Evolutionary conservation across 164 flowering plant species (phyloP), one percentile per base, ranked within the genome.

Genomic region (Stephania japonica): DNA sequence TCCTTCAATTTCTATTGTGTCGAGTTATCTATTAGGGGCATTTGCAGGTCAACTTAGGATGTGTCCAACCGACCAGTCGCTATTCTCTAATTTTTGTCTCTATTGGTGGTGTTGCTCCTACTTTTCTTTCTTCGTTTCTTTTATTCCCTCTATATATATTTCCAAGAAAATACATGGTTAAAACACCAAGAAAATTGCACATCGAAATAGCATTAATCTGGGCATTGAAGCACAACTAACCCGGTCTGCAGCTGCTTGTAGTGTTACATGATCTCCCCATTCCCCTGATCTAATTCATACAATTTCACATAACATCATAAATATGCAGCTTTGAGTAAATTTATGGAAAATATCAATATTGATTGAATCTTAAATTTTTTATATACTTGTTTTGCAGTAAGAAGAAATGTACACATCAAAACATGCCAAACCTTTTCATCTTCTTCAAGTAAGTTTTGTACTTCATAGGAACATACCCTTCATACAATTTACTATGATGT

Each of bases 221-320:
- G 18, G 19, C 3, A 59, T 18, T 32, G 69, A 23, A 72, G 62
- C 38, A 32, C 38, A 44, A 72, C 92, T 82, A 81, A 94, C 98
- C 78, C 83, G 80, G 71, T 94, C 98, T 25, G 98, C 98, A 81
- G 98, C 98, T 72, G 97, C 98, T 81, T 94, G 98, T 53, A 94
- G 85, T 71, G 97, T 94, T 64, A 94, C 81, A 83, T 93, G 98
- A 82, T 93, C 98, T 81, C 98, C 98, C 98, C 98, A 93, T 75
- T 91, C 98, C 18, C 98, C 98, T 70, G 86, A 80, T 85, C 98
- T 94, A 72, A 53, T 73, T 23, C 71, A 80, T 27, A 63, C 5
- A 73, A 67, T 62, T 42, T 42, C 25, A 71, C 7, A 78, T 42
- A 26, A 75, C 71, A 67, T 14, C 49, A 70, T 72, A 59, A 81